Evolutionary conservation across 345 rosid species (phyloP).

Genomic region (Passiflora organensis): DNA sequence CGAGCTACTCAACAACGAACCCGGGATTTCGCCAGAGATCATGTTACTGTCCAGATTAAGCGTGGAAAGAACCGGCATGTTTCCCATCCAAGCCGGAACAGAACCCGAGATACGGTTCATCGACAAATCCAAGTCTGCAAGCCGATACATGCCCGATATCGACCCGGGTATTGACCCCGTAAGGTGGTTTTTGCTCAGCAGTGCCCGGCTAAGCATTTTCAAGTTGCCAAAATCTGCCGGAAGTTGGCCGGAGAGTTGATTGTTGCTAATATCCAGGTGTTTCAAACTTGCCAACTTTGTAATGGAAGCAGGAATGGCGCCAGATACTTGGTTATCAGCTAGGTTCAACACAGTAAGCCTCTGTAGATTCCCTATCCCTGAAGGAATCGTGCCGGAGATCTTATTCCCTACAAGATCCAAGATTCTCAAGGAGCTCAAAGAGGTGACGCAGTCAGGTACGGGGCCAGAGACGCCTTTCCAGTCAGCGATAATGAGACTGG

Average conservation of each 20-base stretch:
- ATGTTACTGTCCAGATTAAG: slow-evolving; percentile 61
- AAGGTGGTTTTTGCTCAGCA: slow-evolving; percentile 63
- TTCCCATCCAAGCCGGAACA: slow-evolving; percentile 60
- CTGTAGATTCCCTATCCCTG: slow-evolving; percentile 54
- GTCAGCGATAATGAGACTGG: slow-evolving; percentile 63
- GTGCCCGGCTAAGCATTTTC: slow-evolving; percentile 71
- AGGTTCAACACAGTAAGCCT: slow-evolving; percentile 63
- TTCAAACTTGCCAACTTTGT: slow-evolving; percentile 51
- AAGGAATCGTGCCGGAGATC: slow-evolving; percentile 64
- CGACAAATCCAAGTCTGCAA: slow-evolving; percentile 83
- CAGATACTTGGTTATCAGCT: slow-evolving; percentile 68
- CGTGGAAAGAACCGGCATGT: slow-evolving; percentile 73
- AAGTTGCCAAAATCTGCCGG: slow-evolving; percentile 66
- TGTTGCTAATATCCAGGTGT: slow-evolving; percentile 71
- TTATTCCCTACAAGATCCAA: slow-evolving; percentile 75
- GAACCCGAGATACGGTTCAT: slow-evolving; percentile 55
- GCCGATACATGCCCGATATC: slow-evolving; percentile 48
- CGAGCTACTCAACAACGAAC: slow-evolving; percentile 38
- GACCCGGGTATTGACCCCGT: slow-evolving; percentile 68
- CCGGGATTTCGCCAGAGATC: slow-evolving; percentile 57
- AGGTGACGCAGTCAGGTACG: slow-evolving; percentile 57
- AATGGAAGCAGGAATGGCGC: slow-evolving; percentile 57
- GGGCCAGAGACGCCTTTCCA: slow-evolving; percentile 80
- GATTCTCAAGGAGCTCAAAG: slow-evolving; percentile 60
- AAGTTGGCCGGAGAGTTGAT: slow-evolving; percentile 54